A percentile compares a stretch with the other conserved stretches of the same genome.
Conservation (phyloP, 441 rosid species). For the Capsella rubella region DNA sequence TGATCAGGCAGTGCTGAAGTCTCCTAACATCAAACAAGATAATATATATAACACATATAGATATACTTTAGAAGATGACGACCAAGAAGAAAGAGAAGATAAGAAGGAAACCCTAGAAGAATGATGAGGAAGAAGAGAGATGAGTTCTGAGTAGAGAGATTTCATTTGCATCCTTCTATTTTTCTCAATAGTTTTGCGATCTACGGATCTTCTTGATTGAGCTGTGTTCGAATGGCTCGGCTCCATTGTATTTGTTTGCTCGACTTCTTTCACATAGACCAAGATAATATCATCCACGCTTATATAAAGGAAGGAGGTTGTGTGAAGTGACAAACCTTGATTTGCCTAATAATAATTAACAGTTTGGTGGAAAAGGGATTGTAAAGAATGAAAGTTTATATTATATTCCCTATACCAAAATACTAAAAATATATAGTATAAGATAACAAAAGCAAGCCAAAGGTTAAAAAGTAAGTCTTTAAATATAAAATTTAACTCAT, state of each 20-base stretch:
- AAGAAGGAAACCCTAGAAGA: slow-evolving; percentile 52
- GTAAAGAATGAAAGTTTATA: slow-evolving; percentile 26
- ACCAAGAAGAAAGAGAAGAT: neutral
- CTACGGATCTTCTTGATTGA: slow-evolving; percentile 55
- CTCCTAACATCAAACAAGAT: slow-evolving; percentile 50
- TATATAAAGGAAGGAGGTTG: slow-evolving; percentile 24
- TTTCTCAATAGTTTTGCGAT: slow-evolving; percentile 71
- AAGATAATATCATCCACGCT: slow-evolving; percentile 3
- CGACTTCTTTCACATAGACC: slow-evolving; percentile 23
- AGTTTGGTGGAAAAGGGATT: slow-evolving; percentile 3
- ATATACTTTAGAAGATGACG: slow-evolving; percentile 1
- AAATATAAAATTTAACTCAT: slow-evolving; percentile 17
- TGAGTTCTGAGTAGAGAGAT: slow-evolving; percentile 66
- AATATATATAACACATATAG: neutral
- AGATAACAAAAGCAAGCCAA: slow-evolving; percentile 30
- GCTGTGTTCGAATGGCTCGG: slow-evolving; percentile 36
- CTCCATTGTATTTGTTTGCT: slow-evolving; percentile 31
- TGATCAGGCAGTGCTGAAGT: slow-evolving; percentile 65
- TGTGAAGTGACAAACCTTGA: slow-evolving; percentile 16
- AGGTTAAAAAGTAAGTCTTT: slow-evolving; percentile 20
- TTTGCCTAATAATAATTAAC: slow-evolving; percentile 18
- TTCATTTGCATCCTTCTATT: slow-evolving; percentile 89
- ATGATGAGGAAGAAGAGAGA: slow-evolving; percentile 67
- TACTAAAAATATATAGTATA: slow-evolving; percentile 15
- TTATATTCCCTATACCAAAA: slow-evolving; percentile 18